Base-by-base conservation (phyloP, 1,139 yeast species). In the Yamadazyma taylorii region DNA sequence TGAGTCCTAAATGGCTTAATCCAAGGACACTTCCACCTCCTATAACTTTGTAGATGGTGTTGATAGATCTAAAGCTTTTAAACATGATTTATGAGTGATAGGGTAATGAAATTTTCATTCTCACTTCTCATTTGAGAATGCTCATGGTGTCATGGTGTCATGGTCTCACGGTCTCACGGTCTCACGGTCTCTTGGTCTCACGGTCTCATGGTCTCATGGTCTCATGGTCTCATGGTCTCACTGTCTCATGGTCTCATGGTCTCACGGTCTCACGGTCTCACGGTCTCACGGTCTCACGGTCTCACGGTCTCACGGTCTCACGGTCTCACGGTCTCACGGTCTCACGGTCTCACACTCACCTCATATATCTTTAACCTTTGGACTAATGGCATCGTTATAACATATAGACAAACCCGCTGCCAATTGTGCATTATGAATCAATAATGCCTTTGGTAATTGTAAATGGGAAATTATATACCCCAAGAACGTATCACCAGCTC, bases 401-500 rank as follows among this genome's bases (percentile, higher is more conserved):
- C 61, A 63, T 25, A 79, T 55, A 2, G 80, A 62, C 36, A 69
- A 50, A 1, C 79, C 79, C 24, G 85, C 79, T 2, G 82, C 81
- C 12, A 62, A 43, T 53, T 80, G 85, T 2, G 82, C 77, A 32
- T 64, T 61, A 42, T 67, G 53, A 4, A 81, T 50, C 9, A 63
- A 34, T 31, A 56, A 63, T 66, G 68, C 58, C 39, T 57, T 56
- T 15, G 33, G 28, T 17, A 28, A 11, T 10, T 35, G 14, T 4
- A 44, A 28, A 25, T 53, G 47, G 1, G 69, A 56, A 7, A 58
- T 50, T 32, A 80, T 44, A 37, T 63, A 73, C 1, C 89, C 89
- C 19, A 75, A 67, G 32, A 86, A 67, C 0, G 90, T 75, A 55
- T 86, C 94, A 3, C 88, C 88, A 0, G 89, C 85, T 1, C 94